A percentile compares a stretch with the other conserved stretches of the same genome.
Conservation (phyloP, 257 asterid species). For the Nicotiana paniculata region DNA sequence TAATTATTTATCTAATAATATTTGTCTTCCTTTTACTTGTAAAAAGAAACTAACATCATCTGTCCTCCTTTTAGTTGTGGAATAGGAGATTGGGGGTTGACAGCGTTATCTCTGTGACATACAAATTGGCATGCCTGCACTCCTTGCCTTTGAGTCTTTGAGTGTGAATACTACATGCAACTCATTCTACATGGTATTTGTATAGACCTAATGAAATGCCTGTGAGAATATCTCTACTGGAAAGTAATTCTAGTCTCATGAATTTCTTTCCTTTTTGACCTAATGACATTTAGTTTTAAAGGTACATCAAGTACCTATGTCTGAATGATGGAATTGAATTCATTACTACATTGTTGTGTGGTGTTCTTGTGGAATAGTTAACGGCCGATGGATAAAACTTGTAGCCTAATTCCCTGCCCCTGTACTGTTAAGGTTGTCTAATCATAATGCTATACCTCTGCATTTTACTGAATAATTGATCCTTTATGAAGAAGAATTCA, state of each 20-base stretch:
- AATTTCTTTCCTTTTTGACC: background rate
- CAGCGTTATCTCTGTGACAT: background rate
- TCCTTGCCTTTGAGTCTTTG: background rate
- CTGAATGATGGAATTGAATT: background rate
- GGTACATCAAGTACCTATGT: background rate
- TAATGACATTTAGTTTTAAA: background rate
- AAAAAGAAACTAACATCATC: background rate
- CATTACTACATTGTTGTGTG: background rate
- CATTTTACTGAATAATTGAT: background rate
- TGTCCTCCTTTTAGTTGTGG: background rate
- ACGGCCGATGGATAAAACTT: background rate
- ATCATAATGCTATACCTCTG: background rate
- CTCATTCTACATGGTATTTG: background rate
- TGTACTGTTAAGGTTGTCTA: background rate
- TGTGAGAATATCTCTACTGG: constrained; percentile 2
- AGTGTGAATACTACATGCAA: background rate
- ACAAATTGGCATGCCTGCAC: background rate
- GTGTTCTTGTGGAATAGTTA: background rate
- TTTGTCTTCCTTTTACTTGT: background rate
- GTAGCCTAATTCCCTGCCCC: background rate
- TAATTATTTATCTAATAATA: background rate
- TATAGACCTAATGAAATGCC: background rate
- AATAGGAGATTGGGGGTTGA: background rate
- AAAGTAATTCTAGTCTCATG: background rate
- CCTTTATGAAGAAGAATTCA: background rate